Evolutionary conservation across 176 grass and related monocot genomes (phyloP).

Genomic region (Oryza australiensis): DNA sequence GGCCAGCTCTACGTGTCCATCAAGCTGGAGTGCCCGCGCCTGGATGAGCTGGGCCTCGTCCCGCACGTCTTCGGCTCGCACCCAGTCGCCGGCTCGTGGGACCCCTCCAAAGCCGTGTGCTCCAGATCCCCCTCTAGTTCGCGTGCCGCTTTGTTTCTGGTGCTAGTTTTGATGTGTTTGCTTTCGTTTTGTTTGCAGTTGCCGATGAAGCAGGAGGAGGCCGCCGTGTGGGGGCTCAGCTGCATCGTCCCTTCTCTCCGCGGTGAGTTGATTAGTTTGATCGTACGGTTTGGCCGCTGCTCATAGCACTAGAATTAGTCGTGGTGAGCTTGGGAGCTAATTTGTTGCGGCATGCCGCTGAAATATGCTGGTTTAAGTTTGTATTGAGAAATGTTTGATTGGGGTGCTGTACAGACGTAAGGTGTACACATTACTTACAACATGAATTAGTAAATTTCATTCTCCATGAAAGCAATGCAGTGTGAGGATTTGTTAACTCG

Average conservation of each 20-base stretch:
- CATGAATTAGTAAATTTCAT: conserved; percentile 12
- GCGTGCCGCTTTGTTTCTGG: not conserved
- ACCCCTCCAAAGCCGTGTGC: conserved; percentile 72
- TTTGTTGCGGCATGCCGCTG: not conserved
- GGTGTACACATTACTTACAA: not conserved
- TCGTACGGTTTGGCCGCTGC: not conserved
- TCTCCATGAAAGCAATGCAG: conserved; percentile 1
- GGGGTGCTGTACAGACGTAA: not conserved
- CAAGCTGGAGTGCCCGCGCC: conserved; percentile 70
- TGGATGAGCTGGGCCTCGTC: conserved; percentile 48
- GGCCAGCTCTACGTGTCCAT: conserved; percentile 78
- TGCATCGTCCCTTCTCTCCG: conserved; percentile 73
- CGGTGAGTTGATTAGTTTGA: conserved; percentile 47
- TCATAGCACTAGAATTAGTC: not conserved
- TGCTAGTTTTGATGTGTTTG: conserved; percentile 3
- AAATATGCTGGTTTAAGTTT: conserved; percentile 4
- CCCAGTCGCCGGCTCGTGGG: conserved; percentile 76
- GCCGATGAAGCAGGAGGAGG: conserved; percentile 63
- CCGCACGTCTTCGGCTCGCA: conserved; percentile 82
- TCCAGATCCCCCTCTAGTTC: conserved; percentile 15
- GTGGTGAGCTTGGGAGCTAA: not conserved
- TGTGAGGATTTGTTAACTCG: not conserved
- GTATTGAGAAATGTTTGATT: not conserved
- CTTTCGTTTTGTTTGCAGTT: conserved; percentile 37
- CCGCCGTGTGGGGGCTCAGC: conserved; percentile 81